Evolutionary conservation across 768 basidiomycete genomes (phyloP), one percentile per base, ranked within the genome.

Genomic region (Naematelia aurantialba): DNA sequence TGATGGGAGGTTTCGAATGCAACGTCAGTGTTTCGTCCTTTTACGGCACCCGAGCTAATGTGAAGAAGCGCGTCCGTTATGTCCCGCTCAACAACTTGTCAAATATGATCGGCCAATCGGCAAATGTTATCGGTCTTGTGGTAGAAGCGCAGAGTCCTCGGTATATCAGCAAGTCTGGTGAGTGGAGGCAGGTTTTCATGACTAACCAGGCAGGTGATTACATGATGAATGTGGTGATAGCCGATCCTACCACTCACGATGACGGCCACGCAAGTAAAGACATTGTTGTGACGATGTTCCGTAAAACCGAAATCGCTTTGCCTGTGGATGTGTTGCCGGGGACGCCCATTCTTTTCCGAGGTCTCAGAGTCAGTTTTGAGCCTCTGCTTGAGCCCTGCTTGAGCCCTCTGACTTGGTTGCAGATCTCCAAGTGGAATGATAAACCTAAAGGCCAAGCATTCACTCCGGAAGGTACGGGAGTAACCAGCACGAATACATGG

Each of bases 391-490:
- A 17, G n/a, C 13, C 14, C 1, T 21, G 14, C 5, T 17, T 21
- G 24, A 50, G 25, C 14, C 30, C 27, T 62, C 50, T 46, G 17
- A 45, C 52, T n/a, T 13, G n/a, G 5, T 3, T 4, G 12, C 49
- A 65, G 62, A 39, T 68, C 4, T 54, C 45, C 1, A 34, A 22
- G 13, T 71, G 31, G 31, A 66, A 68, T 21, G 50, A 51, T 4
- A 71, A 71, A 45, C 61, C 59, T 25, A 71, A 71, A 44, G 69
- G 62, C 19, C 55, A 71, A 52, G 59, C 54, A 17, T 58, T 54
- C 50, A 39, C 34, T 39, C 34, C 34, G 34, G 34, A 8, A 8
- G 34, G 34, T 39, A 39, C 34, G 17, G 34, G 34, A 17, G 34
- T 17, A 17, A 8, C 34, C 8, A 39, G 34, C 34, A 21, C 45